phyloP scores from a whole-genome alignment of 208 protist genomes.

The Leptomonas seymouri region DNA sequence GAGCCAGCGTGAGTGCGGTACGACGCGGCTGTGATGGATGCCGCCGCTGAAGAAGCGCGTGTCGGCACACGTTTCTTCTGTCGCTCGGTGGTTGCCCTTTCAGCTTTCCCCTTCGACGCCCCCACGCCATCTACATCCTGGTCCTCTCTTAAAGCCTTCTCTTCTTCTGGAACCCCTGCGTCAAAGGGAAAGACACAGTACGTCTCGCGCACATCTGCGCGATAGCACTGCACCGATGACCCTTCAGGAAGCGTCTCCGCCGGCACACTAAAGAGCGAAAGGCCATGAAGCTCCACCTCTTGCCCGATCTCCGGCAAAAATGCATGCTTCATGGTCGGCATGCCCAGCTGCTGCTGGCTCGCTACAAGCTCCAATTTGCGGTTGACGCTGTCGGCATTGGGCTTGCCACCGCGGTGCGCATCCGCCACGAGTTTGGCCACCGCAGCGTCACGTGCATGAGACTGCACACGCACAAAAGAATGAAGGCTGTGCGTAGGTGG shows the following conservation, averaged over 20 bases:
- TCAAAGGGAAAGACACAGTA: slow-evolving; percentile 52
- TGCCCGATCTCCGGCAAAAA: slow-evolving; percentile 48
- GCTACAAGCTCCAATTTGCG: slow-evolving; percentile 25
- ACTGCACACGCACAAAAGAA: slow-evolving; percentile 47
- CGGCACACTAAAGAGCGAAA: slow-evolving; percentile 62
- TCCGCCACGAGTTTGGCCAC: slow-evolving; percentile 12
- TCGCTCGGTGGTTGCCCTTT: background rate
- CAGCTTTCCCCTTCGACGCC: background rate
- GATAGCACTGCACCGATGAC: slow-evolving; percentile 39
- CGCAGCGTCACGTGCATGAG: slow-evolving; percentile 6
- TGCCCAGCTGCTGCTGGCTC: slow-evolving; percentile 58
- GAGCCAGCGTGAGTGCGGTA: slow-evolving; percentile 17
- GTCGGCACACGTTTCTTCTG: background rate
- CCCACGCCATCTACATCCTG: too few species aligned
- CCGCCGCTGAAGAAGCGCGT: background rate
- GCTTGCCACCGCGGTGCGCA: background rate
- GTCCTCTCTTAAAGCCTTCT: background rate
- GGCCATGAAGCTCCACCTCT: slow-evolving; percentile 52
- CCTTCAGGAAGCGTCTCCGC: slow-evolving; percentile 17
- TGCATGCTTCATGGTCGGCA: slow-evolving; percentile 58
- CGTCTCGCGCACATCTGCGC: slow-evolving; percentile 42
- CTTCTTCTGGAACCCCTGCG: background rate
- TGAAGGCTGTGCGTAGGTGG: slow-evolving; percentile 22
- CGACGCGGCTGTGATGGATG: slow-evolving; percentile 12
- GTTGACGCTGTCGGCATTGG: background rate